Percentiles rank a stretch among this genome's conserved stretches.
These are phyloP conservation scores for Cladosporium oxysporum DNA, from an alignment of 2,329 filamentous ascomycete species.

Conservation along the genomic window DNA sequence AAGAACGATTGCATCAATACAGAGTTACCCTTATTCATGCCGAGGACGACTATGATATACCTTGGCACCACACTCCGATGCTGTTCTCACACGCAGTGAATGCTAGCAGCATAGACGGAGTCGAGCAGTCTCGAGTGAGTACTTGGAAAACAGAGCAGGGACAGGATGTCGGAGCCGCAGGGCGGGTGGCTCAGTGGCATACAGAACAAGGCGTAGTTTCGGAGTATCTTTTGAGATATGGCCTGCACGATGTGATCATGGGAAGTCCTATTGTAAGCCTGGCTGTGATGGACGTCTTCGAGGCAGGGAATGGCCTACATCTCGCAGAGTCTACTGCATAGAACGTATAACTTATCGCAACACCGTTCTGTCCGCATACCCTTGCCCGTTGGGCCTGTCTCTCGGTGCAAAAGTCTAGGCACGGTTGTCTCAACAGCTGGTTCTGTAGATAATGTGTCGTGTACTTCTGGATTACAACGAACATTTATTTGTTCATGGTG, in stretches of 20 bases:
- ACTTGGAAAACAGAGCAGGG: conserved; percentile 44
- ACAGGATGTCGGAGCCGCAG: conserved; percentile 50
- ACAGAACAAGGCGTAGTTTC: conserved; percentile 53
- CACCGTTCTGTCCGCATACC: not conserved
- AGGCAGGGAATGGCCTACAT: conserved; percentile 20
- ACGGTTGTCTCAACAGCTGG: not conserved
- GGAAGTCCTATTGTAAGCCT: conserved; percentile 56
- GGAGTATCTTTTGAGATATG: conserved; percentile 58
- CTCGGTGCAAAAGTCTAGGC: not conserved
- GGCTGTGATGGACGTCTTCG: conserved; percentile 54
- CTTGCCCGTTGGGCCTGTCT: not conserved
- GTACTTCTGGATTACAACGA: not conserved
- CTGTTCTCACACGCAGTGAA: conserved; percentile 60
- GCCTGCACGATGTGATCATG: conserved; percentile 61
- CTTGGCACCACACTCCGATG: conserved; percentile 51
- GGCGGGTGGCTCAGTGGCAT: conserved; percentile 52
- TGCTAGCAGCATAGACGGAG: conserved; percentile 42
- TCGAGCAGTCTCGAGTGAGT: conserved; percentile 51
- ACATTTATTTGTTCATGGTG: not conserved
- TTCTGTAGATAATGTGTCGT: too few relatives aligned
- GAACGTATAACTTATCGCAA: not conserved
- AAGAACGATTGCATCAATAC: conserved; percentile 41
- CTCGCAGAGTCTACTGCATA: not conserved
- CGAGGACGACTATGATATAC: conserved; percentile 56
- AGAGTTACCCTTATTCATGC: conserved; percentile 54